Evolutionary conservation across 73 alveolate genomes (phyloP), one percentile per base, ranked within the genome.

Genomic region (Effrenium voratum): DNA sequence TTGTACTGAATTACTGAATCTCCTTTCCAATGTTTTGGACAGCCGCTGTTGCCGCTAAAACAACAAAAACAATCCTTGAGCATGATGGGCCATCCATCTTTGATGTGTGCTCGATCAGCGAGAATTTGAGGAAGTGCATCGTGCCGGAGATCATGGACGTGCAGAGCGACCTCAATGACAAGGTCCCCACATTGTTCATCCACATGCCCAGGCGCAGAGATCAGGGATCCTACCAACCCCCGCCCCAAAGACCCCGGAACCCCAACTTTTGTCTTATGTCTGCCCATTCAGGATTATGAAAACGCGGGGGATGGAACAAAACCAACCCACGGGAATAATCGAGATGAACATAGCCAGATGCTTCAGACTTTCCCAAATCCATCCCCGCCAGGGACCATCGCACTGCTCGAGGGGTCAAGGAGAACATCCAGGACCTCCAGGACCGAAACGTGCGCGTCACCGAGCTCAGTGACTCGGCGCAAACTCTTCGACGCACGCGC

Each of bases 131-230:
- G 98, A 38, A 46, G 63, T 92, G 98, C 98, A 92, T 92, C 36
- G 98, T 92, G 77, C 98, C 98, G 49, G 98, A 92, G 81, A 50
- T 92, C 66, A 92, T 92, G 98, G 63, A 52, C 52, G 82, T 92
- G 40, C 68, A 92, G 79, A 76, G 43, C 46, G 66, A 40, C 52
- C 5, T 50, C 68, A 92, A 92, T 68, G 34, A 26, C 16, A n/a
- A 57, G 5, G 91, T 92, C n/a, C 98, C 98, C 66, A 92, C 98
- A 38, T 92, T 92, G 47, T 92, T 92, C 91, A 55, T 92, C 49
- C 98, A 92, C 66, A 92, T 92, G 98, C 92, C 98, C 36, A 72
- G 81, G 98, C 73, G 3, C 5, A 66, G 26, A 63, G 72, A 57
- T 26, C 28, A 24, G 72, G 16, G 72, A 57, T 19, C 15, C 68